These are phyloP conservation scores for Biscogniauxia marginata DNA, from an alignment of 2,329 filamentous ascomycete species.

Conservation along the genomic window DNA sequence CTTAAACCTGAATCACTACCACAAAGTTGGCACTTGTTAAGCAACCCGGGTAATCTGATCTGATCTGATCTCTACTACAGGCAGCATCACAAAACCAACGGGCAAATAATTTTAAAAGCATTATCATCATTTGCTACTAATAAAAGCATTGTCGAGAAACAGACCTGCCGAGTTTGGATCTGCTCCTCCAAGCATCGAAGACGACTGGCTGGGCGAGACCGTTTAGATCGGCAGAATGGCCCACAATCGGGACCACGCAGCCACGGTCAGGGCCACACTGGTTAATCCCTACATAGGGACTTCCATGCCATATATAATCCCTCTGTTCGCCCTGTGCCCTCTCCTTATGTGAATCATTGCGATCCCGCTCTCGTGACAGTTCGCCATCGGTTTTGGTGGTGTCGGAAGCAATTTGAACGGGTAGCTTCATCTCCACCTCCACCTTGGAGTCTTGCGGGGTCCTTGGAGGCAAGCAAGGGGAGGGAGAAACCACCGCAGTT, in stretches of 20 bases:
- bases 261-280: no score
- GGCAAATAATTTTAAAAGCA: no score
- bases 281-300: background rate
- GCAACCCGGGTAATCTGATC: no score
- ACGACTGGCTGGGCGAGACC: background rate
- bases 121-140: background rate
- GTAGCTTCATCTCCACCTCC: background rate
- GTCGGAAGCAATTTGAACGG: background rate
- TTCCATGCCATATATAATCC: background rate
- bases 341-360: background rate
- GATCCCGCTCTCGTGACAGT: background rate
- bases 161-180: background rate
- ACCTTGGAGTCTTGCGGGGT: background rate
- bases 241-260: background rate
- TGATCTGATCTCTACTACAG: no score
- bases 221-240: background rate
- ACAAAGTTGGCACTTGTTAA: no score
- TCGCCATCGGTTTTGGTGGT: background rate
- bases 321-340: background rate
- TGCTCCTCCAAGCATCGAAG: background rate
- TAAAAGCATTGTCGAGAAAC: background rate
- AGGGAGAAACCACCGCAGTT: background rate
- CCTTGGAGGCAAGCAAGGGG: background rate
- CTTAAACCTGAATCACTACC: no score
- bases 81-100: no score